Base-by-base conservation (phyloP, 768 basidiomycete species). In the Pleurotus giganteus region DNA sequence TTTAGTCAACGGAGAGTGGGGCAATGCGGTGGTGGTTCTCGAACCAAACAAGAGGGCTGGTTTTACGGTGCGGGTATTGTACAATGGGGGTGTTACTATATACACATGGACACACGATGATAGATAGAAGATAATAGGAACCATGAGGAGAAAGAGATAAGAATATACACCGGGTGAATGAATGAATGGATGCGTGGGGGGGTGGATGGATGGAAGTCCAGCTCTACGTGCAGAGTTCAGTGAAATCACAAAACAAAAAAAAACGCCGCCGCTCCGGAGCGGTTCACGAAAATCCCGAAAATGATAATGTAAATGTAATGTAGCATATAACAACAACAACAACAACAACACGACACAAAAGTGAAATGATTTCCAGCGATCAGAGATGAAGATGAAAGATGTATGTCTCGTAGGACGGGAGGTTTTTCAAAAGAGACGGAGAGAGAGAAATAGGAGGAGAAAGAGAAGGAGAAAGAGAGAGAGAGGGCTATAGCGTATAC, bases 1-100 rank as follows among this genome's bases (percentile, higher is more conserved):
- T 81, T 37, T 78, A 60, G 72, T 24, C 29, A 32, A 39, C 26
- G 47, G 19, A 36, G 19, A 23, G 19, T n/a, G 55, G 36, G 19
- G 42, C 39, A 58, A 41, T 41, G 39, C 39, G 39, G 39, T 41
- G 6, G n/a, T n/a, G n/a, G 7, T 41, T 41, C 7, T n/a, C 5
- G n/a, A 41, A 41, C 39, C 39, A 41, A 41, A 41, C 39, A 41
- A 41, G 39, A 7, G 39, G 31, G 31, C n/a, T n/a, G n/a, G n/a
- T n/a, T n/a, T n/a, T n/a, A n/a, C n/a, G n/a, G 39, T 41, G 39
- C n/a, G 19, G 19, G 15, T 41, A 41, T 41, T 41, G 39, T 41
- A 41, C 39, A 41, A 41, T 42, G 54, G 43, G n/a, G 17, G 15
- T 58, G 28, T 53, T 34, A 26, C 47, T 32, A 27, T 19, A 54